Evolutionary conservation across 2,329 filamentous ascomycete species (phyloP), one percentile per base, ranked within the genome.

Genomic region (Ophiostoma angusticollis): DNA sequence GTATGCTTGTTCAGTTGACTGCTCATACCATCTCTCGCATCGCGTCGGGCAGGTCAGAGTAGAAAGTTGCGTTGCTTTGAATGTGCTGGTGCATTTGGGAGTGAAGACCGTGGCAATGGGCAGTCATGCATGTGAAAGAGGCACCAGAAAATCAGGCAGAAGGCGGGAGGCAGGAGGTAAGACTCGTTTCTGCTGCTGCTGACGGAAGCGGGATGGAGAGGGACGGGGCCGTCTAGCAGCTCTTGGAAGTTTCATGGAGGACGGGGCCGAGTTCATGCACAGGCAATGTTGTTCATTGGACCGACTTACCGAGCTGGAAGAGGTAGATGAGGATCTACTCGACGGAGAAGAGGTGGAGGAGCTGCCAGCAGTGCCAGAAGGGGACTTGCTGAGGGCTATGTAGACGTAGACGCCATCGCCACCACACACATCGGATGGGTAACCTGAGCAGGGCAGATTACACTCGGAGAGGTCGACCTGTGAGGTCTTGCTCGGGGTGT

Each of bases 361-460:
- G 3, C 21, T 29, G 23, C 61, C 62, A 35, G 56, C 56, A 4
- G 78, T 84, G 28, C 79, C 78, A 5, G 72, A 71, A 3, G 78
- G 70, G 12, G 60, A 41, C 22, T 60, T 62, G 38, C 18, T 55
- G 12, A 82, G 57, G 18, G 63, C 50, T 39, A 87, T 65, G 54
- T 89, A 89, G 35, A 75, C 79, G 50, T 63, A 89, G 4, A 77
- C 51, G 33, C 62, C 64, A 23, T 64, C 47, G 25, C 72, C 74
- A 44, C 83, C 83, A 51, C 83, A 89, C 9, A 63, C 58, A 46
- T 87, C 80, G 1, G 37, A 24, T 0, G 72, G 72, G 52, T 70
- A 89, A n/a, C 80, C 83, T 8, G 80, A 80, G 49, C 83, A 89
- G 13, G 58, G 36, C 1, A 55, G 55, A 47, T 67, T 58, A 58